Conservation (phyloP, 805 yeast species). For the Ogataea parapolymorpha region DNA sequence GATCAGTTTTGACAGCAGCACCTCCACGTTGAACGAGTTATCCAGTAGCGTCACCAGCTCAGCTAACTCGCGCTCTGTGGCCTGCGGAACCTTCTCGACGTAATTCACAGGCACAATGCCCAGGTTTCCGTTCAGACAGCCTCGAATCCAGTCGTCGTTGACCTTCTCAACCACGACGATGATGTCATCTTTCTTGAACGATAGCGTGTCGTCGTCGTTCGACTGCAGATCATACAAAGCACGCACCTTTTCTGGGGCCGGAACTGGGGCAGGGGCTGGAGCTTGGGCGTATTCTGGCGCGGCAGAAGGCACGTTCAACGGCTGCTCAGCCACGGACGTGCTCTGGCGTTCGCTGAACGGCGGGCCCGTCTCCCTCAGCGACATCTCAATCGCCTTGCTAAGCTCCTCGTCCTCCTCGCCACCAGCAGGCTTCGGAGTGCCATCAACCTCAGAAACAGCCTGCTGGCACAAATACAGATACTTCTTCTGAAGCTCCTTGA, state of each 20-base stretch:
- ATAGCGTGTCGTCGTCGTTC: constrained; percentile 80
- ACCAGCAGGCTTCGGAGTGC: constrained; percentile 11
- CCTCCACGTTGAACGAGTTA: constrained; percentile 61
- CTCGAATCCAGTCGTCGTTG: constrained; percentile 95
- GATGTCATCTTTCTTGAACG: constrained; percentile 83
- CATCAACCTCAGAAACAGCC: constrained; percentile 29
- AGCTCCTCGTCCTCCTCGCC: constrained; percentile 72
- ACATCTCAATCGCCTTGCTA: constrained; percentile 68
- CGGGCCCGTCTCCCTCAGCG: constrained; percentile 57
- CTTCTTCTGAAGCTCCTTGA: constrained; percentile 42
- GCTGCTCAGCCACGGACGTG: background rate
- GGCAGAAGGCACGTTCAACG: constrained; percentile 1
- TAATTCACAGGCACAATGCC: constrained; percentile 94
- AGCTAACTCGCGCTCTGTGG: constrained; percentile 56
- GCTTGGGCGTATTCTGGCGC: constrained; percentile 1
- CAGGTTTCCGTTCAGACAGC: constrained; percentile 71
- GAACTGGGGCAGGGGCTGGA: background rate
- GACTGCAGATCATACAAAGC: constrained; percentile 82
- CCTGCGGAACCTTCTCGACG: constrained; percentile 73
- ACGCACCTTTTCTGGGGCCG: constrained; percentile 46
- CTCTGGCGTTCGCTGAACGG: constrained; percentile 10
- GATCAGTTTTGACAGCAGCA: constrained; percentile 54
- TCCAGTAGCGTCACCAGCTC: constrained; percentile 49
- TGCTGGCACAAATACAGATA: constrained; percentile 38
- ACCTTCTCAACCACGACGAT: constrained; percentile 84